Evolutionary conservation across 305 asterid species (phyloP).

Genomic region (Ruellia speciosa): DNA sequence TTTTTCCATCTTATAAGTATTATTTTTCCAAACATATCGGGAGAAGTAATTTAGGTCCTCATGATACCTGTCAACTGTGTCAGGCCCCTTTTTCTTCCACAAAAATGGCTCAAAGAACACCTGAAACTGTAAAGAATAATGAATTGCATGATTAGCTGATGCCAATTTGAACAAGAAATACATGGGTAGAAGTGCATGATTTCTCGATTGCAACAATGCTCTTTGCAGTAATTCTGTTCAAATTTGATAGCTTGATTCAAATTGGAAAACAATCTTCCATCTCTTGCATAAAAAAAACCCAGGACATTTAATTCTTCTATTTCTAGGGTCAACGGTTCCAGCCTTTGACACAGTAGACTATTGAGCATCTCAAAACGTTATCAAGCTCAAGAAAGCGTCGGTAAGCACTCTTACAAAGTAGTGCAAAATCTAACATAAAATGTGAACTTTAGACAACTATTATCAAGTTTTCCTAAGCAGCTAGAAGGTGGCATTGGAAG

Average conservation of each 20-base stretch:
- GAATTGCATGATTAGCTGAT: constrained; percentile 12
- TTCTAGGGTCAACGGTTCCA: neutral
- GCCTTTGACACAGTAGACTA: neutral
- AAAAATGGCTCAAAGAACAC: constrained; percentile 67
- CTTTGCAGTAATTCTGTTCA: constrained; percentile 7
- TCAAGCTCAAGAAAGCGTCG: constrained; percentile 1
- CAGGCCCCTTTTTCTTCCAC: constrained; percentile 58
- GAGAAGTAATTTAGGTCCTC: constrained; percentile 14
- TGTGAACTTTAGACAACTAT: neutral
- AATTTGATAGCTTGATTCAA: constrained; percentile 5
- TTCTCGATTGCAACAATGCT: constrained; percentile 9
- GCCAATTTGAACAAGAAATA: constrained; percentile 7
- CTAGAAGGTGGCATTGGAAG: neutral
- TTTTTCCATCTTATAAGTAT: neutral
- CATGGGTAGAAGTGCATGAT: constrained; percentile 3
- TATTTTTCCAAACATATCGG: constrained; percentile 2
- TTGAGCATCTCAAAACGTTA: constrained; percentile 7
- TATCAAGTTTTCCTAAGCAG: neutral
- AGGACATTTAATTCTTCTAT: neutral
- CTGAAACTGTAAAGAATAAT: constrained; percentile 52
- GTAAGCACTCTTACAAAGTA: constrained; percentile 4
- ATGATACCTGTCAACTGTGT: constrained; percentile 56
- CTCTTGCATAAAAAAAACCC: constrained; percentile 8
- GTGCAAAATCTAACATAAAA: neutral
- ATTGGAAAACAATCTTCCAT: constrained; percentile 1